Evolutionary conservation across 2,329 filamentous ascomycete species (phyloP).

Genomic region (Microdochium bolleyi): DNA sequence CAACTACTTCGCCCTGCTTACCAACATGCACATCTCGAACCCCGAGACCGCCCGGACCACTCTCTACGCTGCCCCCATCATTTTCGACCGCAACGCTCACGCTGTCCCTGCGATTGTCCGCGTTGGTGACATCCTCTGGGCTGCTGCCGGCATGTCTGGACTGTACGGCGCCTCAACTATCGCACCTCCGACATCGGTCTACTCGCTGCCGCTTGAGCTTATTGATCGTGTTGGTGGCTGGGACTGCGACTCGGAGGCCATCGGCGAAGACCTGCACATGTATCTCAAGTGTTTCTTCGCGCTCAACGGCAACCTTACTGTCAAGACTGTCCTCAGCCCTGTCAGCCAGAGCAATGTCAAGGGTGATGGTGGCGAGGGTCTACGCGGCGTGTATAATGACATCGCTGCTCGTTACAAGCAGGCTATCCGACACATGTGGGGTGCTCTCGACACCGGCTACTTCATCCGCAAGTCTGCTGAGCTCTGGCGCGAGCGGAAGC

Average conservation of each 20-base stretch:
- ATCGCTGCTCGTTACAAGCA: conserved; percentile 62
- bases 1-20: conserved; percentile 59
- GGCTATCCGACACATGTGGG: conserved; percentile 70
- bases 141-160: conserved; percentile 61
- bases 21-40: conserved; percentile 51
- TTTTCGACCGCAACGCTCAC: conserved; percentile 68
- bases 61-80: conserved; percentile 61
- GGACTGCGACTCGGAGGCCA: conserved; percentile 63
- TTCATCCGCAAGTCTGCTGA: conserved; percentile 50
- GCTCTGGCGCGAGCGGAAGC: conserved; percentile 49
- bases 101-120: conserved; percentile 59
- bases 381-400: conserved; percentile 47
- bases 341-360: conserved; percentile 68
- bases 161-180: conserved; percentile 56
- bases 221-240: conserved; percentile 64
- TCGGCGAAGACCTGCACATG: conserved; percentile 72
- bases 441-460: conserved; percentile 61
- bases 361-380: conserved; percentile 46
- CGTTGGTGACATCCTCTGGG: conserved; percentile 66
- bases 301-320: conserved; percentile 60
- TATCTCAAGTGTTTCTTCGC: conserved; percentile 73
- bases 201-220: conserved; percentile 59
- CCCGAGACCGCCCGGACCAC: conserved; percentile 54
- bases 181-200: conserved; percentile 66
- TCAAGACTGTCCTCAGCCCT: conserved; percentile 56